A percentile compares a stretch with the other conserved stretches of the same genome.
Conservation (phyloP, 1,284 basidiomycete genomes). For the Bjerkandera adusta region DNA sequence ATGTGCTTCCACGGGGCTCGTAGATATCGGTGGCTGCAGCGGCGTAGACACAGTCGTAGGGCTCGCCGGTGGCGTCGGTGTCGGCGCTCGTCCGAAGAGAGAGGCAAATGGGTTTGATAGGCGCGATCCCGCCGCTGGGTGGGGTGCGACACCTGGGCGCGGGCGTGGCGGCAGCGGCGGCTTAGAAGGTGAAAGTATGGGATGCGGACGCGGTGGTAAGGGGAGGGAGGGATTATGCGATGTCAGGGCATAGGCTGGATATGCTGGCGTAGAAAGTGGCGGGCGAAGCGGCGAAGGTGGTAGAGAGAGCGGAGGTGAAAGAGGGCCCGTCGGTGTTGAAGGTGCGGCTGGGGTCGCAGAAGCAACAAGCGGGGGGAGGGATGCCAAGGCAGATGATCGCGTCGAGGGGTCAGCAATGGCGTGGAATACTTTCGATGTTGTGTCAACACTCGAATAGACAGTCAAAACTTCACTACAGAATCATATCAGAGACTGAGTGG, state of each 20-base stretch:
- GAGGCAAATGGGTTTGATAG: constrained; percentile 66
- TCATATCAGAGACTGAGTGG: constrained; percentile 11
- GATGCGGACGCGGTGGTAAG: constrained; percentile 57
- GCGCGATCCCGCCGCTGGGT: constrained; percentile 33
- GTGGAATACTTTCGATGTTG: constrained; percentile 58
- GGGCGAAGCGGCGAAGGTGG: constrained; percentile 21
- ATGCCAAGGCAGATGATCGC: constrained; percentile 47
- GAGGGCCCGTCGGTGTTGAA: constrained; percentile 3
- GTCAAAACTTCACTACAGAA: constrained; percentile 52
- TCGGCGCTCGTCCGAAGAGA: constrained; percentile 51
- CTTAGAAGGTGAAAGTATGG: constrained; percentile 33
- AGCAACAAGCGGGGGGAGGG: constrained; percentile 47
- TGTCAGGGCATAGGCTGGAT: constrained; percentile 53
- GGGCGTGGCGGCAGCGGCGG: constrained; percentile 60
- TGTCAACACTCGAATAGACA: constrained; percentile 64
- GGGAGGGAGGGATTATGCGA: constrained; percentile 55
- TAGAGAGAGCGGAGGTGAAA: constrained; percentile 21
- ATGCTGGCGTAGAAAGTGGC: constrained; percentile 29
- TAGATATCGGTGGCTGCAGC: constrained; percentile 23
- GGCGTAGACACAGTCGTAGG: constrained; percentile 24
- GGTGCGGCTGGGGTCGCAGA: constrained; percentile 16
- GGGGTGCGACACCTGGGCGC: constrained; percentile 34
- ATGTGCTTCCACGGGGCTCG: constrained; percentile 16
- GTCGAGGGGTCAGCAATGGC: constrained; percentile 54
- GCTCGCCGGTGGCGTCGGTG: constrained; percentile 34